phyloP scores from a whole-genome alignment of 1,284 basidiomycete genomes.

The Neolentinus lepideus region DNA sequence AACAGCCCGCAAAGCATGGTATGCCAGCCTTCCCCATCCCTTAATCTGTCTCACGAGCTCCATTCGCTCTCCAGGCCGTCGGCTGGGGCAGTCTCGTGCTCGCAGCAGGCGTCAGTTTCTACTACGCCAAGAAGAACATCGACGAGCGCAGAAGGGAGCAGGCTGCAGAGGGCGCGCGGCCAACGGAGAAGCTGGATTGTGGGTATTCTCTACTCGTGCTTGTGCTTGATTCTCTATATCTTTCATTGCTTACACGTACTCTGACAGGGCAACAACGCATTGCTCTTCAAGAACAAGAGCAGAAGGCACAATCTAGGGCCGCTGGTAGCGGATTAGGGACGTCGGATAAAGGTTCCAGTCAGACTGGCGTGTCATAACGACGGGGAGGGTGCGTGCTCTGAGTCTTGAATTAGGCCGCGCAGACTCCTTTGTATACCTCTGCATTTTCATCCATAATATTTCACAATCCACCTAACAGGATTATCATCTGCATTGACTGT shows the following conservation, averaged over 20 bases:
- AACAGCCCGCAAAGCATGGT: conserved; percentile 25
- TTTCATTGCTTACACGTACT: not conserved
- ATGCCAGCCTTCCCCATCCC: conserved; percentile 3
- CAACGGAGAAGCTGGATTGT: conserved; percentile 32
- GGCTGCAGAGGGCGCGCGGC: conserved; percentile 22
- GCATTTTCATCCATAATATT: no score
- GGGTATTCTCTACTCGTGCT: conserved; percentile 9
- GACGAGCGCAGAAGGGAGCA: conserved; percentile 29
- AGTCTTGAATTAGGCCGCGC: no score
- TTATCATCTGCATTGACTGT: no score
- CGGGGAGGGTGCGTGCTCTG: no score
- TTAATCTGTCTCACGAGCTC: not conserved
- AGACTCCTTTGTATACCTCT: no score
- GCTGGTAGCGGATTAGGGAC: no score
- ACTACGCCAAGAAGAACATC: conserved; percentile 36
- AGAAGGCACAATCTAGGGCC: no score
- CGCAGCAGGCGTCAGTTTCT: conserved; percentile 38
- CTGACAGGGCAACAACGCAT: not conserved
- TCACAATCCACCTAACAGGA: no score
- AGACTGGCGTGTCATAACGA: no score
- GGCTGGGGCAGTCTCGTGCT: conserved; percentile 33
- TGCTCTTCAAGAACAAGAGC: not conserved
- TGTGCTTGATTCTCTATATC: not conserved
- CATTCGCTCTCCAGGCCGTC: conserved; percentile 16
- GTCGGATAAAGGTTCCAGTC: no score